These are phyloP conservation scores for Glomus cerebriforme DNA, from an alignment of 192 early-diverging fungal genomes.

Conservation along the genomic window DNA sequence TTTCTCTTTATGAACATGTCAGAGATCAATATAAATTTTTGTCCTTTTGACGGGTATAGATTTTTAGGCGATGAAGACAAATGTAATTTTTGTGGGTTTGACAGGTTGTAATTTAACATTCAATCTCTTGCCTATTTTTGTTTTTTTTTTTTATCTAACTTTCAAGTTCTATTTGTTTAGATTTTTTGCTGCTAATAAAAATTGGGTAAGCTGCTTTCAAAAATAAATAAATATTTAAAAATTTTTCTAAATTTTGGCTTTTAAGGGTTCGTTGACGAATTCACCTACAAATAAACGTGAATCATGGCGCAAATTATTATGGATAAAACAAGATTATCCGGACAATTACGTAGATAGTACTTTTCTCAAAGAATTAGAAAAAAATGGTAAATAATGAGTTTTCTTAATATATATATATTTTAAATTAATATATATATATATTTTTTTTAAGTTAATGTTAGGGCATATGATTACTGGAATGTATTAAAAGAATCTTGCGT, in stretches of 20 bases:
- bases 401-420: not conserved
- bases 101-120: not conserved
- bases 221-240: not conserved
- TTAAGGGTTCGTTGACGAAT: not conserved
- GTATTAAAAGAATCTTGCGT: slow-evolving; percentile 74
- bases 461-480: slow-evolving; percentile 79
- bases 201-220: not conserved
- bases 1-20: too few relatives aligned
- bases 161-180: not conserved
- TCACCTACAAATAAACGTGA: slow-evolving; percentile 11
- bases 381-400: slow-evolving; percentile 64
- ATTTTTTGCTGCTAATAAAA: not conserved
- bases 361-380: slow-evolving; percentile 85
- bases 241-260: not conserved
- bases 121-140: too few relatives aligned
- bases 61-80: not conserved
- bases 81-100: slow-evolving; percentile 1
- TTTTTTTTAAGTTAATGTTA: slow-evolving; percentile 68
- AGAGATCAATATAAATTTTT: not conserved
- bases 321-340: slow-evolving; percentile 84
- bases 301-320: slow-evolving; percentile 81
- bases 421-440: not conserved
- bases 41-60: slow-evolving; percentile 12
- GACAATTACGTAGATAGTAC: slow-evolving; percentile 91
- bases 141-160: not conserved